Conservation (phyloP, 176 grass and related monocot genomes). For the Rhipidocladum racemiflorum region DNA sequence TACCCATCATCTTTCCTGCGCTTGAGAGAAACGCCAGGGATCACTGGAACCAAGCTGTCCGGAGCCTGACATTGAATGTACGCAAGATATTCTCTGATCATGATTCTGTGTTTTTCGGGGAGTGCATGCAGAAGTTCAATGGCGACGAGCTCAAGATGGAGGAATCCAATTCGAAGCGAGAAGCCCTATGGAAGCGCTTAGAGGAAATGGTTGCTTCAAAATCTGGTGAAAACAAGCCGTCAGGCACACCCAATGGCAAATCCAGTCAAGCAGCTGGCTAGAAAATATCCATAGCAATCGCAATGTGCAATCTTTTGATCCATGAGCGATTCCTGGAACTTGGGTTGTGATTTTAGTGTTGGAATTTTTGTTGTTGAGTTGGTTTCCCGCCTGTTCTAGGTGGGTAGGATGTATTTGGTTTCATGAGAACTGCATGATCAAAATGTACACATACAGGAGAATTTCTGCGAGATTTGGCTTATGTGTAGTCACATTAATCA, state of each 20-base stretch:
- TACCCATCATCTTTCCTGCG: constrained; percentile 92
- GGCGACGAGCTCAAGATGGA: constrained; percentile 66
- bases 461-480: constrained; percentile 26
- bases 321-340: constrained; percentile 28
- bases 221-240: constrained; percentile 29
- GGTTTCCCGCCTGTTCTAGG: constrained; percentile 40
- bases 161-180: constrained; percentile 60
- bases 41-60: constrained; percentile 96
- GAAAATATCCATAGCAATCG: constrained; percentile 23
- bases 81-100: constrained; percentile 92
- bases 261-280: constrained; percentile 42
- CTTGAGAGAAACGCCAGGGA: constrained; percentile 68
- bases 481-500: constrained; percentile 41
- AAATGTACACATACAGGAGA: constrained; percentile 41
- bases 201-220: constrained; percentile 67
- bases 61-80: constrained; percentile 78
- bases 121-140: constrained; percentile 71
- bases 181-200: constrained; percentile 63
- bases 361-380: constrained; percentile 36
- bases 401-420: constrained; percentile 40
- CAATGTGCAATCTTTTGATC: constrained; percentile 26
- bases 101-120: constrained; percentile 59
- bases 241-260: constrained; percentile 38
- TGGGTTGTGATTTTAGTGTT: constrained; percentile 47
- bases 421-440: constrained; percentile 44